Conservation (phyloP, 805 yeast genomes). For the Ogataea methylovora region DNA sequence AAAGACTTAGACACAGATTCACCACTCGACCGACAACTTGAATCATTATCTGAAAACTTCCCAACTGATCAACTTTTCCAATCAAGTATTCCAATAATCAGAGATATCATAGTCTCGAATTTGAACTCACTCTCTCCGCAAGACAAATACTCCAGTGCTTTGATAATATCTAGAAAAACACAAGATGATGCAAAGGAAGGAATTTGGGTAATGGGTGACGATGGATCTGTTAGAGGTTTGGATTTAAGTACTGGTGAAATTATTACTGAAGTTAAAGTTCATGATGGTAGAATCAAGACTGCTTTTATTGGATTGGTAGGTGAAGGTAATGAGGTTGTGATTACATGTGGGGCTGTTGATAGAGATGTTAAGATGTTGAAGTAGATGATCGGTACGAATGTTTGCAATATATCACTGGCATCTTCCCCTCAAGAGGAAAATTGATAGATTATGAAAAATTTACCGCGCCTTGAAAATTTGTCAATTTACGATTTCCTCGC, state of each 20-base stretch:
- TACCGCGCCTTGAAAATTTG: too few relatives aligned
- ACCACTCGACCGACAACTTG: constrained; percentile 3
- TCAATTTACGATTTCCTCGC: too few relatives aligned
- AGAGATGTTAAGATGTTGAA: constrained; percentile 27
- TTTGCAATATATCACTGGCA: too few relatives aligned
- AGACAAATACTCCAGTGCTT: constrained; percentile 53
- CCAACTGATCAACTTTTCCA: constrained; percentile 13
- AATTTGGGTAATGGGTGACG: constrained; percentile 64
- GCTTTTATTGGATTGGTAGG: constrained; percentile 21
- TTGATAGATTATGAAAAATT: too few relatives aligned
- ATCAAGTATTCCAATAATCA: constrained; percentile 18
- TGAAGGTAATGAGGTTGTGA: constrained; percentile 27
- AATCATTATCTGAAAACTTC: constrained; percentile 2
- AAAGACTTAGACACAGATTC: not conserved
- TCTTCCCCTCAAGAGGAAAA: too few relatives aligned
- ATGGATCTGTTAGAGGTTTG: constrained; percentile 55
- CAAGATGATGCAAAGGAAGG: constrained; percentile 29
- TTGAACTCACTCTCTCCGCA: constrained; percentile 53
- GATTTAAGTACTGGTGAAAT: constrained; percentile 35
- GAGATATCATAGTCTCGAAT: constrained; percentile 34
- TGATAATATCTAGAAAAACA: constrained; percentile 23
- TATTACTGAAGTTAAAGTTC: constrained; percentile 25
- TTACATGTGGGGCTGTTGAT: constrained; percentile 46
- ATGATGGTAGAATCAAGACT: constrained; percentile 43
- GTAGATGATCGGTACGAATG: too few relatives aligned